Evolutionary conservation across 257 asterid species (phyloP).

Genomic region (Ajuga chamaepitys): DNA sequence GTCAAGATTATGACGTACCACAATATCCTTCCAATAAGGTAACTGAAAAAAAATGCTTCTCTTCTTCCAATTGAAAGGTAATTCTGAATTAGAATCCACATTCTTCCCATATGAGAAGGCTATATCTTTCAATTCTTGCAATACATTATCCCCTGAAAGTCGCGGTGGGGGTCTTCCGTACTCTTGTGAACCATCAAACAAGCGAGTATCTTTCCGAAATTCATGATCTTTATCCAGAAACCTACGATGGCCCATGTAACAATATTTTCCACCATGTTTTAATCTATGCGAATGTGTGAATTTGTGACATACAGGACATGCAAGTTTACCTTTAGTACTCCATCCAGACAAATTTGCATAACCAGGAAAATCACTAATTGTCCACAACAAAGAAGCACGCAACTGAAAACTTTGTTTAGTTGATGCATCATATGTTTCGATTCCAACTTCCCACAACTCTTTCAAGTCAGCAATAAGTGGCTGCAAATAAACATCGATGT

Average conservation of each 20-base stretch:
- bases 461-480: not conserved
- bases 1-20: too few relatives aligned
- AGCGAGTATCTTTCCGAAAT: not conserved
- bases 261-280: too few relatives aligned
- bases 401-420: too few relatives aligned
- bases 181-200: not conserved
- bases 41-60: not conserved
- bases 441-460: too few relatives aligned
- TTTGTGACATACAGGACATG: too few relatives aligned
- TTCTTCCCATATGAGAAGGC: not conserved
- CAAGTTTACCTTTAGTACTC: too few relatives aligned
- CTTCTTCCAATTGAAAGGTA: not conserved
- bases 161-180: not conserved
- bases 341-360: too few relatives aligned
- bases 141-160: not conserved
- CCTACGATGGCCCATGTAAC: not conserved
- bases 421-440: too few relatives aligned
- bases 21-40: slow-evolving; percentile 3
- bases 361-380: too few relatives aligned
- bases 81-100: not conserved
- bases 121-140: not conserved
- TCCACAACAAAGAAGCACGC: too few relatives aligned
- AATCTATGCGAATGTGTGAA: too few relatives aligned
- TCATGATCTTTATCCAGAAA: not conserved
- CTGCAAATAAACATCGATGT: not conserved